phyloP scores from a whole-genome alignment of 2,329 filamentous ascomycete species.

The Cercospora citrullina region DNA sequence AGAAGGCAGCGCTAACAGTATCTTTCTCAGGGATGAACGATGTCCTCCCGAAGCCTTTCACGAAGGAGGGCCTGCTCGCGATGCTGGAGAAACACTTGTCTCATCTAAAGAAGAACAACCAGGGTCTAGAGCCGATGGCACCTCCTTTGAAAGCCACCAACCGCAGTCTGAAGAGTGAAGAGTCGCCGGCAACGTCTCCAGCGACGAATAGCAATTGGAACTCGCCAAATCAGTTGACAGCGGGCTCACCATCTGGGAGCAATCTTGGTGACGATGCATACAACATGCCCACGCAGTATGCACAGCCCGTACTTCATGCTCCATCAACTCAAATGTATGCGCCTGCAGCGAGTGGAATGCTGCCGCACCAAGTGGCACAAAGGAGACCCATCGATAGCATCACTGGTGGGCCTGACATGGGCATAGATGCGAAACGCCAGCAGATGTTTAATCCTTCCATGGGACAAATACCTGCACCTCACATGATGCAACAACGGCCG shows the following conservation, averaged over 20 bases:
- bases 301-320: constrained; percentile 29
- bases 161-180: constrained; percentile 62
- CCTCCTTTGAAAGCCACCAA: constrained; percentile 54
- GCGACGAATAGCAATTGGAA: constrained; percentile 63
- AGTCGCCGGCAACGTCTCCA: constrained; percentile 63
- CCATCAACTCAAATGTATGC: constrained; percentile 38
- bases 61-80: constrained; percentile 73
- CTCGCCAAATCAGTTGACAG: constrained; percentile 60
- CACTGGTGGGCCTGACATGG: constrained; percentile 53
- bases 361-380: constrained; percentile 44
- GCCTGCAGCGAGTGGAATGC: constrained; percentile 42
- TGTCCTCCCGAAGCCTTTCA: constrained; percentile 95
- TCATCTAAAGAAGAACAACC: constrained; percentile 67
- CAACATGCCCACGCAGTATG: constrained; percentile 47
- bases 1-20: background rate
- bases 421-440: constrained; percentile 57
- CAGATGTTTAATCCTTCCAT: constrained; percentile 54
- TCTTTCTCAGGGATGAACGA: constrained; percentile 81
- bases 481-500: constrained; percentile 25
- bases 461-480: constrained; percentile 45
- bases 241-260: constrained; percentile 57
- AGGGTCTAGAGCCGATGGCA: constrained; percentile 49
- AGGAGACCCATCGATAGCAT: constrained; percentile 63
- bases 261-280: constrained; percentile 48
- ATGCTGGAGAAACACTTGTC: constrained; percentile 85